These are phyloP conservation scores for Sclerotinia borealis DNA, from an alignment of 2,329 filamentous ascomycete genomes.

Conservation along the genomic window DNA sequence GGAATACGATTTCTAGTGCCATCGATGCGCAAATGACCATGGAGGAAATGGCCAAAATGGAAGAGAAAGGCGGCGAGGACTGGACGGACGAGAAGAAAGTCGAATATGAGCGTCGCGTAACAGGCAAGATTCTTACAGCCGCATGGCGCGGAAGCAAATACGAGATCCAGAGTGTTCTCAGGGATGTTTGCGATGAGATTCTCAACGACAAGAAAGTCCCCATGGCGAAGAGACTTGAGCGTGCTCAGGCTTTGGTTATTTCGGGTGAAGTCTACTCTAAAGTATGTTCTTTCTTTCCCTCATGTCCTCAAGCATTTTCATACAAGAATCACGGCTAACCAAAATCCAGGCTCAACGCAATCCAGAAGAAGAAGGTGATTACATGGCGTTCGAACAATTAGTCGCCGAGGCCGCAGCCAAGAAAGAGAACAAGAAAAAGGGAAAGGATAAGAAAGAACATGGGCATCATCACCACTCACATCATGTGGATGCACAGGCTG, in stretches of 20 bases:
- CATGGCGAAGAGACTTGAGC: conserved; percentile 78
- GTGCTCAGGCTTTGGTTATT: conserved; percentile 82
- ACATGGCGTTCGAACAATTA: conserved; percentile 96
- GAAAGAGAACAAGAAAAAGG: conserved; percentile 75
- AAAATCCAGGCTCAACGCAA: conserved; percentile 68
- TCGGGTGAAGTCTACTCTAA: conserved; percentile 85
- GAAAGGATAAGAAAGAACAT: conserved; percentile 42
- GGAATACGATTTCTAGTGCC: conserved; percentile 93
- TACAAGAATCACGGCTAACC: conserved; percentile 9
- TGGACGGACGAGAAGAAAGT: conserved; percentile 98
- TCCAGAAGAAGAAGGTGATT: conserved; percentile 95
- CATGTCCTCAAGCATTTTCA: too few relatives aligned
- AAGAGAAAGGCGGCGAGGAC: conserved; percentile 90
- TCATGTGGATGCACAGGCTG: conserved; percentile 24
- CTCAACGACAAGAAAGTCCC: conserved; percentile 74
- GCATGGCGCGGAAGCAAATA: conserved; percentile 96
- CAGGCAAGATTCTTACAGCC: conserved; percentile 94
- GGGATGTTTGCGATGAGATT: conserved; percentile 88
- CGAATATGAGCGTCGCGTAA: conserved; percentile 92
- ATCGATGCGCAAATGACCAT: conserved; percentile 98
- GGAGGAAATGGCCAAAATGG: conserved; percentile 96
- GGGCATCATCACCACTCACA: conserved; percentile 30
- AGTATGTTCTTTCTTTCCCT: conserved; percentile 50
- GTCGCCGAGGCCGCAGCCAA: conserved; percentile 95
- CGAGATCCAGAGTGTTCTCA: conserved; percentile 92